phyloP scores from a whole-genome alignment of 257 asterid genomes.

The Voacanga thouarsii region DNA sequence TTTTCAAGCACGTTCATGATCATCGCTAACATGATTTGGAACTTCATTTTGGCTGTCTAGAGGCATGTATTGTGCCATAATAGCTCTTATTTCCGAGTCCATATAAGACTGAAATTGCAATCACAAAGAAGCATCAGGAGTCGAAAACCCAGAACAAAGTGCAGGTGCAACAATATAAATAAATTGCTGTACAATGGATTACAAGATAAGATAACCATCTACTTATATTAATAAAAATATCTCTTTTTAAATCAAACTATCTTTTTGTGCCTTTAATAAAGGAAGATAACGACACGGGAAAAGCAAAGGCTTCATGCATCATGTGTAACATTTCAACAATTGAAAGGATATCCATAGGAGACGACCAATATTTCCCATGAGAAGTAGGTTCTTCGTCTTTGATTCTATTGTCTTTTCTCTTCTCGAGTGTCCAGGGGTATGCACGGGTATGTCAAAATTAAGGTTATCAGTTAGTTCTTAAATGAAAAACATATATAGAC shows the following conservation, averaged over 20 bases:
- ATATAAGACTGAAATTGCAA: conserved; percentile 62
- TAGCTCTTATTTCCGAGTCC: conserved; percentile 94
- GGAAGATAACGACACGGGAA: not conserved
- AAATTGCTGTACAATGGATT: not conserved
- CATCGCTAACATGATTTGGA: conserved; percentile 49
- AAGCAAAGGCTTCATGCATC: not conserved
- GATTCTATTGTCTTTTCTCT: not conserved
- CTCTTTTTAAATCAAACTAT: not conserved
- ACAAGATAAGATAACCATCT: not conserved
- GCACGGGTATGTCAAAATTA: not conserved
- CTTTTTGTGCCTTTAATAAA: not conserved
- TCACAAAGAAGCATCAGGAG: conserved; percentile 9
- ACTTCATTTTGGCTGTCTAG: conserved; percentile 77
- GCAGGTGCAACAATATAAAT: not conserved
- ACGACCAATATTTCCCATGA: not conserved
- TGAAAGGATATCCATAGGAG: not conserved
- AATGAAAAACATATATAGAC: not conserved
- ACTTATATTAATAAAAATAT: not conserved
- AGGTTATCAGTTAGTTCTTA: not conserved
- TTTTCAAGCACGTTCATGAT: conserved; percentile 56
- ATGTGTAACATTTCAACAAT: no score
- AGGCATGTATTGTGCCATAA: conserved; percentile 97
- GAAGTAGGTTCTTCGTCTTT: not conserved
- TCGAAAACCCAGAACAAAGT: not conserved
- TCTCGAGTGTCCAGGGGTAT: not conserved